Base-by-base conservation (phyloP, 2,329 filamentous ascomycete species). In the Parascedosporium putredinis region DNA sequence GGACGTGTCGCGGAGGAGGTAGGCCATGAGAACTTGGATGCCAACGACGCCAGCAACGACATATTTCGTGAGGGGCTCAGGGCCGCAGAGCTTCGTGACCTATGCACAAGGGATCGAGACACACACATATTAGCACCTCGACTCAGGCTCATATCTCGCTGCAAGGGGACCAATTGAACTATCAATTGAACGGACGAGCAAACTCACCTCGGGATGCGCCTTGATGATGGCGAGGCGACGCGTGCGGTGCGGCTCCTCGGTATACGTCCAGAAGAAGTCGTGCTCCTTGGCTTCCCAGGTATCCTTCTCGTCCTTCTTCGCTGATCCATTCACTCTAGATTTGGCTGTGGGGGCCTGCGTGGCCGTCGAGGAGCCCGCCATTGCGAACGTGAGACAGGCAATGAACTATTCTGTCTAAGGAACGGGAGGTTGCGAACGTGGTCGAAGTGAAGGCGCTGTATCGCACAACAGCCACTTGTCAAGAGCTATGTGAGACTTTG, bases 261-360 rank as follows among this genome's bases (percentile, higher is more conserved):
- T 96, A 64, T 98, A 97, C 36, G 93, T 95, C 93, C 94, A 97
- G 72, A 95, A 95, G 75, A 97, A 97, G 65, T 76, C 66, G 49
- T 66, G 61, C 51, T 69, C 53, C 49, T 54, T 52, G 50, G 49
- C 49, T 47, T 55, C 52, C 18, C 53, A 49, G 16, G 50, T 49
- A 16, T 52, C 47, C 18, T 51, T 45, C 23, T 52, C 27, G 4
- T 50, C 27, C 22, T 44, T 27, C 48, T 45, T 45, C 12, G 40
- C 40, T 20, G 47, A 42, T 18, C 34, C 47, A 49, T 49, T 43
- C 18, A n/a, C 36, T 22, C 36, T 16, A n/a, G 47, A 25, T 36
- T 49, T 49, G 24, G 29, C 47, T 36, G 23, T 43, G 24, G 38
- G 3, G 20, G 38, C 36, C 23, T 24, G 34, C n/a, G 36, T 49